Conservation (phyloP, 2,329 filamentous ascomycete species). For the Lecanoromycetidae sp. region DNA sequence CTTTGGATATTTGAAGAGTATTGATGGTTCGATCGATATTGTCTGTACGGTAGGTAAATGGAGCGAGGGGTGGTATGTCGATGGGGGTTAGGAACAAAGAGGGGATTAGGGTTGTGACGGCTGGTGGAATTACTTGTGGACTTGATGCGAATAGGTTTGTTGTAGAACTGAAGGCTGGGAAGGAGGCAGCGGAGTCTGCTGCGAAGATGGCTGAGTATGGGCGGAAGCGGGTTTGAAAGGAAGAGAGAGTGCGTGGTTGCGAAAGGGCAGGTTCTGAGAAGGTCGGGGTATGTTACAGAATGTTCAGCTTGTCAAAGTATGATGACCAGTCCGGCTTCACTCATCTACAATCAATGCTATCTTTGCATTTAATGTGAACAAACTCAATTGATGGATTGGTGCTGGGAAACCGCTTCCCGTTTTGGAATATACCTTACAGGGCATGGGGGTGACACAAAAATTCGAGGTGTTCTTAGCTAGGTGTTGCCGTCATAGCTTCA, state of each 20-base stretch:
- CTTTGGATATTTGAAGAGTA: conserved; percentile 19
- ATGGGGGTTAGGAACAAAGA: conserved; percentile 6
- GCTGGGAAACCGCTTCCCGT: too few relatives aligned
- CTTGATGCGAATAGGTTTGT: conserved; percentile 6
- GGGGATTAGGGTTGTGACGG: conserved; percentile 2
- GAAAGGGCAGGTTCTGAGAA: too few relatives aligned
- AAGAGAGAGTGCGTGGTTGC: neutral
- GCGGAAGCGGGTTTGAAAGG: conserved; percentile 1
- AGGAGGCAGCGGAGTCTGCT: conserved; percentile 1
- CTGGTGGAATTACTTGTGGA: conserved; percentile 11
- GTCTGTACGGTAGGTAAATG: neutral
- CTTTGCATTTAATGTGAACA: too few relatives aligned
- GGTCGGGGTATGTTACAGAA: too few relatives aligned
- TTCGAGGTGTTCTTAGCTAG: too few relatives aligned
- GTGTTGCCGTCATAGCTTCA: too few relatives aligned
- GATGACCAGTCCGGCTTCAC: too few relatives aligned
- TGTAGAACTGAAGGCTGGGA: conserved; percentile 7
- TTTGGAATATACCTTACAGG: too few relatives aligned
- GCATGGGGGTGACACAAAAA: too few relatives aligned
- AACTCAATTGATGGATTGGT: too few relatives aligned
- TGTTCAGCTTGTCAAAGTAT: too few relatives aligned
- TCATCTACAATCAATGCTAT: too few relatives aligned
- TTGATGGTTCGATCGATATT: conserved; percentile 3
- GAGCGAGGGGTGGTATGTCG: neutral
- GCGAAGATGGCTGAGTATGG: conserved; percentile 6